Base-by-base conservation (phyloP, 1,139 yeast species). In the Magnusiomyces tetraspermus region DNA sequence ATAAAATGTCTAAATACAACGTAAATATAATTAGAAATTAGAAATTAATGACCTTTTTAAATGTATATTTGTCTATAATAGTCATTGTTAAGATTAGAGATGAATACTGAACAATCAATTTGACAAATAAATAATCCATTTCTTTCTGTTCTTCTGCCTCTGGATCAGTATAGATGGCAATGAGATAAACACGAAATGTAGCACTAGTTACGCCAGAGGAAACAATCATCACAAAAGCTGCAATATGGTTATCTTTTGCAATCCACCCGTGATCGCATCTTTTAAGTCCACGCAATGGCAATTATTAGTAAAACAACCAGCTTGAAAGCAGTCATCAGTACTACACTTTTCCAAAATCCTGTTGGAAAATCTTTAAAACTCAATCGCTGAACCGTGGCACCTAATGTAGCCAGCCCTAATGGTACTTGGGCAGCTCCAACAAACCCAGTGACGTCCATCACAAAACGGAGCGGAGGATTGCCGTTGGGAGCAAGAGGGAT, bases 381-480 rank as follows among this genome's bases (percentile, higher is more conserved):
- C 50, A 90, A 73, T 49, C 96, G 71, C 0, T 95, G 83, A 47
- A 90, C 79, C 2, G 96, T 88, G 10, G 94, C 95, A 2, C 97
- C 97, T 38, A 90, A 68, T 53, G 90, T 66, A 49, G 86, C 66
- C 55, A 90, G 73, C 1, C 97, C 97, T 56, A 87, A 71, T 0
- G 97, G 97, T 37, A 90, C 96, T 33, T 88, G 80, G 0, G 96
- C 96, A 1, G 81, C 81, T 1, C 96, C 96, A 2, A 89, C 71
- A 65, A 89, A 90, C 21, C 78, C 65, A 1, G 90, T 75, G 57
- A 82, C 80, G 64, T 89, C 96, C 78, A 90, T 83, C 10, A 89
- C 55, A 60, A 90, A 90, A 24, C 89, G 85, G 49, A 90, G 72
- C 0, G 95, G 88, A 0, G 97, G 96, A 57, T 75, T 75, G 2